Conservation (phyloP, 2,329 filamentous ascomycete genomes). For the Graphilbum sp. region DNA sequence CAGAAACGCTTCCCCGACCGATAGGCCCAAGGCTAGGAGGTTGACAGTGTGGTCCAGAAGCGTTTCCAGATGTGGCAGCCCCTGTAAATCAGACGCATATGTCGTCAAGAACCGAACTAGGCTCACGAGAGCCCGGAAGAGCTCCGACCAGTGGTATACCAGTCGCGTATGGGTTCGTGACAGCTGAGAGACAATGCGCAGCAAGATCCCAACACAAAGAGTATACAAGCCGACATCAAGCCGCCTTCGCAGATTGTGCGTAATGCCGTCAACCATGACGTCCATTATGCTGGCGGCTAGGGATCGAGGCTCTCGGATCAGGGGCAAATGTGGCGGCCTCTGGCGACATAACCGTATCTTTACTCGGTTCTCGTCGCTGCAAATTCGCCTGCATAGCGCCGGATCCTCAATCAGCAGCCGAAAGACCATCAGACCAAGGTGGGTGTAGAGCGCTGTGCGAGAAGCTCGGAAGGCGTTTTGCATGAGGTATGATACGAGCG, state of each 20-base stretch:
- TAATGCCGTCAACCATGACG: conserved; percentile 76
- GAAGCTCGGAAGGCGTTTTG: conserved; percentile 80
- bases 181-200: conserved; percentile 71
- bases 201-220: conserved; percentile 63
- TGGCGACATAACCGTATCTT: conserved; percentile 77
- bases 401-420: conserved; percentile 79
- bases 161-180: conserved; percentile 69
- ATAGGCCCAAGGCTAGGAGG: conserved; percentile 68
- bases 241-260: conserved; percentile 76
- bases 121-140: conserved; percentile 78
- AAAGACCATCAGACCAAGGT: conserved; percentile 71
- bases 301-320: conserved; percentile 55
- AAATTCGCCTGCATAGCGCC: conserved; percentile 65
- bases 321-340: conserved; percentile 67
- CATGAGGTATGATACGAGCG: conserved; percentile 78
- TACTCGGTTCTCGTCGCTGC: conserved; percentile 39
- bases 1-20: conserved; percentile 77
- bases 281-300: conserved; percentile 67
- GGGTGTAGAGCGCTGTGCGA: conserved; percentile 65
- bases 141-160: conserved; percentile 83
- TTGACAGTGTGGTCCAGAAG: conserved; percentile 68
- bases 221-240: conserved; percentile 77
- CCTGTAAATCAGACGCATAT: conserved; percentile 62
- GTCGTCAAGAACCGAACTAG: conserved; percentile 82
- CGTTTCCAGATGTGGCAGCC: conserved; percentile 48